These are phyloP conservation scores for Ceratocystiopsis minuta DNA, from an alignment of 2,329 filamentous ascomycete species.

Conservation along the genomic window DNA sequence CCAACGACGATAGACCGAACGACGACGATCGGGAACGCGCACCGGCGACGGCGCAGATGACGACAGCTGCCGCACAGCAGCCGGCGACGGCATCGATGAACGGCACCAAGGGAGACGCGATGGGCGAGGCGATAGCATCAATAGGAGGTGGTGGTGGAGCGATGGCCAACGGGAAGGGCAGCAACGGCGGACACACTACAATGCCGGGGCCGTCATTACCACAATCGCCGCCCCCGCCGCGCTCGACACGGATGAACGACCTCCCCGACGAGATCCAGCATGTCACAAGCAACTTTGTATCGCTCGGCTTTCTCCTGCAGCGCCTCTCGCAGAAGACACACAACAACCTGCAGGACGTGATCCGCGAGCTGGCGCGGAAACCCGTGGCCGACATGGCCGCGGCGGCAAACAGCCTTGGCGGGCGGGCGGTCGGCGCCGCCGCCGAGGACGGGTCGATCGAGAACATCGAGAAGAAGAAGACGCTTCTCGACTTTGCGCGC, in stretches of 20 bases:
- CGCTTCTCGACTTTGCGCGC: slow-evolving; percentile 61
- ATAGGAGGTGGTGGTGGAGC: too few relatives aligned
- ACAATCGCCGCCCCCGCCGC: background rate
- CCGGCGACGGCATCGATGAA: slow-evolving; percentile 3
- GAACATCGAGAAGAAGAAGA: slow-evolving; percentile 59
- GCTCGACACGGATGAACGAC: slow-evolving; percentile 28
- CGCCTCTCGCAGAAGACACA: slow-evolving; percentile 72
- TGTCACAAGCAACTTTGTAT: slow-evolving; percentile 58
- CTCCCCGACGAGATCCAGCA: slow-evolving; percentile 47
- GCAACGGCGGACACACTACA: slow-evolving; percentile 1
- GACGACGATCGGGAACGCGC: slow-evolving; percentile 27
- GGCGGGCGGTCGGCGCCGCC: slow-evolving; percentile 17
- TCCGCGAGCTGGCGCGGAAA: slow-evolving; percentile 52
- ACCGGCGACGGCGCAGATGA: slow-evolving; percentile 37
- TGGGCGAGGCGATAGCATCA: too few relatives aligned
- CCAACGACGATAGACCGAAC: slow-evolving; percentile 13
- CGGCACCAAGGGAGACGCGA: background rate
- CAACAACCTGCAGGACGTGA: slow-evolving; percentile 53
- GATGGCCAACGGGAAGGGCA: slow-evolving; percentile 1
- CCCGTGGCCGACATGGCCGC: slow-evolving; percentile 37
- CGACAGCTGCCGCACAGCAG: slow-evolving; percentile 9
- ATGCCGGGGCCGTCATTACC: too few relatives aligned
- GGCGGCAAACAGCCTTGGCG: too few relatives aligned
- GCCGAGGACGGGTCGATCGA: slow-evolving; percentile 44
- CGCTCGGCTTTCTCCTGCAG: slow-evolving; percentile 55